Base-by-base conservation (phyloP, 345 rosid genomes). In the Ailanthus altissimus region DNA sequence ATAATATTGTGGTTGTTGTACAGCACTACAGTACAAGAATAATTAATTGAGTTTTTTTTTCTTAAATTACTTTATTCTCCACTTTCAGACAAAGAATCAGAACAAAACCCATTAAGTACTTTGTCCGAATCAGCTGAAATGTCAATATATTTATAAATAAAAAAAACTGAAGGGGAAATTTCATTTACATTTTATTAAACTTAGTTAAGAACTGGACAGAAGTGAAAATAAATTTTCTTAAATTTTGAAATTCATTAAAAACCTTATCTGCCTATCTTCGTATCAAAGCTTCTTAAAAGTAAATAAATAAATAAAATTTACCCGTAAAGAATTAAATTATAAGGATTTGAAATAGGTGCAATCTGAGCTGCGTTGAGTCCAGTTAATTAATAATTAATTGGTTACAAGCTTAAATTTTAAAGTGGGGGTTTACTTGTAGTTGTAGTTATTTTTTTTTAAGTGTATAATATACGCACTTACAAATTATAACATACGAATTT, bases 301-400 rank as follows among this genome's bases (percentile, higher is more conserved):
- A 32, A 32, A 32, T 32, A 11, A 15, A 21, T 58, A 10, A 25
- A 25, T 25, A 58, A 57, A 57, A n/a, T n/a, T 57, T n/a, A 5
- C 11, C 60, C 60, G 7, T 23, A 23, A 11, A 8, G 1, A 23
- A 58, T 23, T 57, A 8, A 23, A 58, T 58, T 23, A 58, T n/a
- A n/a, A n/a, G n/a, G n/a, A 51, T 7, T 56, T 60, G 9, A 0
- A 59, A 12, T 59, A 0, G 20, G 26, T 26, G 38, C 40, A 60
- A 15, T 15, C 20, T 8, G 10, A 14, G 6, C 20, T 8, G 10
- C 5, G 6, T 25, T 26, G 73, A 46, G 46, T 51, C 57, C 57
- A 36, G 15, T 10, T 2, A 51, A 70, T 51, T 70, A 50, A 70
- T 2, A 51, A 70, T 51, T 70, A 50, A 70, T 70, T 70, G 73